Percentiles rank a stretch among this genome's conserved stretches.
Evolutionary conservation across 768 basidiomycete genomes (phyloP).

Genomic region (Suillus subaureus): DNA sequence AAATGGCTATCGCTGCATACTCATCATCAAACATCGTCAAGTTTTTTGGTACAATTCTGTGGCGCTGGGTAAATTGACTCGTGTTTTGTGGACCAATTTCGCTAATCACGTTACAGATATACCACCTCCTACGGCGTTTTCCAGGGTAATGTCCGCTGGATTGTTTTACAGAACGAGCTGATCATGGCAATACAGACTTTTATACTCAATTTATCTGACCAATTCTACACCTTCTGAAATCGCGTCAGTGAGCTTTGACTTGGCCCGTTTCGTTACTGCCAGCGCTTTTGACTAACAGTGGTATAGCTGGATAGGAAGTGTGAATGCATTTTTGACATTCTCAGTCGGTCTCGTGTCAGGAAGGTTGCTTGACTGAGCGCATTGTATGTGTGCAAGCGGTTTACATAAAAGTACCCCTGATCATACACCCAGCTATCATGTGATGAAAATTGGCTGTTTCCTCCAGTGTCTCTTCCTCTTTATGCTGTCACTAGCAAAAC

Average conservation of each 20-base stretch:
- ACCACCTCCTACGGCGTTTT: conserved; percentile 42
- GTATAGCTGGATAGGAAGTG: conserved; percentile 49
- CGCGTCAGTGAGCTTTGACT: conserved; percentile 28
- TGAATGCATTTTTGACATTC: conserved; percentile 46
- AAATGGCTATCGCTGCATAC: not conserved
- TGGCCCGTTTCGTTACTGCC: not conserved
- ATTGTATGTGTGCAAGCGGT: conserved; percentile 36
- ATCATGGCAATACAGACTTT: conserved; percentile 31
- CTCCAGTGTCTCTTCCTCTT: conserved; percentile 46
- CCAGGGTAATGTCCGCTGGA: conserved; percentile 30
- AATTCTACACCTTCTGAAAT: conserved; percentile 38
- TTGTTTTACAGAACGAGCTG: not conserved
- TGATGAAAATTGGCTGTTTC: conserved; percentile 46
- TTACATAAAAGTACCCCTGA: not conserved
- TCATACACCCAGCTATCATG: conserved; percentile 34
- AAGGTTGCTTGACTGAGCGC: conserved; percentile 54
- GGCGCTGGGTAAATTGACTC: conserved; percentile 35
- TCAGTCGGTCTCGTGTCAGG: conserved; percentile 49
- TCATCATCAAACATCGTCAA: conserved; percentile 15
- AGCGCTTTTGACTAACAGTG: conserved; percentile 3
- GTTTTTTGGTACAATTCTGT: conserved; percentile 39
- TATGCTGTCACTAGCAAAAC: conserved; percentile 46
- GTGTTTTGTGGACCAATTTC: not conserved
- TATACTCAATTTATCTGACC: conserved; percentile 40
- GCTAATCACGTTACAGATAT: conserved; percentile 25